Percentiles rank a stretch among this genome's conserved stretches.
Evolutionary conservation across 805 yeast species (phyloP).

Genomic region (Brettanomyces naardenensis): DNA sequence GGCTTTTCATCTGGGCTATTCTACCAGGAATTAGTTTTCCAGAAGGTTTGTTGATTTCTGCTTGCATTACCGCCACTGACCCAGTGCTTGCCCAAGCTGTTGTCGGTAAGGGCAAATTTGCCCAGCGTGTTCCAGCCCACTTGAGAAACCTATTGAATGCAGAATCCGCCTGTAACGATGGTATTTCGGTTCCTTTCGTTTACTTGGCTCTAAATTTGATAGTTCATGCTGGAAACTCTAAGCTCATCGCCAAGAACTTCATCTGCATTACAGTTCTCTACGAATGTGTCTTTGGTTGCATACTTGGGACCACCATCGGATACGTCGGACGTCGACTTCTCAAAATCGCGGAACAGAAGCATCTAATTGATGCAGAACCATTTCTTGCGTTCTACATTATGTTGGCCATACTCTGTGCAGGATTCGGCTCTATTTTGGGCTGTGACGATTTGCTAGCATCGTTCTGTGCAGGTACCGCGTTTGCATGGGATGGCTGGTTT

Average conservation of each 20-base stretch:
- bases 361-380: constrained; percentile 55
- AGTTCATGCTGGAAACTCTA: constrained; percentile 38
- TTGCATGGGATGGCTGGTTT: constrained; percentile 69
- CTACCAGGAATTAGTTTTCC: constrained; percentile 50
- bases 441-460: constrained; percentile 67
- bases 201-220: constrained; percentile 49
- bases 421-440: constrained; percentile 59
- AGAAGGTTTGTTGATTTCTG: constrained; percentile 52
- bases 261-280: constrained; percentile 50
- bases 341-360: constrained; percentile 42
- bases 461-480: constrained; percentile 65
- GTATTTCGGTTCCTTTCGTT: constrained; percentile 64
- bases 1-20: constrained; percentile 52
- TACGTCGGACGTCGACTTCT: constrained; percentile 40
- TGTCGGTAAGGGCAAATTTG: constrained; percentile 67
- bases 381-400: constrained; percentile 48
- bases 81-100: constrained; percentile 70
- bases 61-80: constrained; percentile 73
- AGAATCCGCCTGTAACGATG: constrained; percentile 73
- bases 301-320: constrained; percentile 50
- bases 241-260: constrained; percentile 55
- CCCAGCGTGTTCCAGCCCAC: constrained; percentile 56
- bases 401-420: constrained; percentile 47
- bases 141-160: constrained; percentile 56
- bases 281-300: constrained; percentile 50